These are phyloP conservation scores for Linum lewisii DNA, from an alignment of 345 rosid genomes.

Conservation along the genomic window DNA sequence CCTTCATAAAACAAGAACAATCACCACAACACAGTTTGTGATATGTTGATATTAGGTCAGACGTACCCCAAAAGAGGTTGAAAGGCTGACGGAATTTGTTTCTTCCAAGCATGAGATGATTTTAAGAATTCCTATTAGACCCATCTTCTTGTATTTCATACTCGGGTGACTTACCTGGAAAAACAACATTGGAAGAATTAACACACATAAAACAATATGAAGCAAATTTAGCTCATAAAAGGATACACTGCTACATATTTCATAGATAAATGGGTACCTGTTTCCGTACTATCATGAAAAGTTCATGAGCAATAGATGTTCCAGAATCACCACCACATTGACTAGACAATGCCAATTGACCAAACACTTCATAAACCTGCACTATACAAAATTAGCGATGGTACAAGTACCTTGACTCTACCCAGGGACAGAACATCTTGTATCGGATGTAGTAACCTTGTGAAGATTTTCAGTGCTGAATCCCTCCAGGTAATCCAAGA, in stretches of 20 bases:
- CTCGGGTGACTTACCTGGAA: slow-evolving; percentile 65
- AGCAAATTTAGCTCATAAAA: background rate
- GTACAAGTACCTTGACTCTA: background rate
- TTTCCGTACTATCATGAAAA: slow-evolving; percentile 66
- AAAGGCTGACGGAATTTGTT: slow-evolving; percentile 26
- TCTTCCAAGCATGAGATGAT: slow-evolving; percentile 58
- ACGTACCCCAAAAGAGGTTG: slow-evolving; percentile 42
- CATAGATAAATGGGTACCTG: slow-evolving; percentile 40
- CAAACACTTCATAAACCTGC: slow-evolving; percentile 80
- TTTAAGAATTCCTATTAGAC: slow-evolving; percentile 63
- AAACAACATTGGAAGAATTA: slow-evolving; percentile 6
- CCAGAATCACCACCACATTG: slow-evolving; percentile 32
- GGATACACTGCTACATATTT: background rate
- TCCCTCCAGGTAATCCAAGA: slow-evolving; percentile 86
- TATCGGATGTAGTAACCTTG: slow-evolving; percentile 36
- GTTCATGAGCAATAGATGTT: slow-evolving; percentile 64
- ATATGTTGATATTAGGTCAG: slow-evolving; percentile 7
- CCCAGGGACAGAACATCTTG: slow-evolving; percentile 8
- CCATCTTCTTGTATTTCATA: slow-evolving; percentile 79
- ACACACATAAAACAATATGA: background rate
- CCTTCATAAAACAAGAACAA: no score
- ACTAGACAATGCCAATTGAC: slow-evolving; percentile 45
- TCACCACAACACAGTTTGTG: background rate
- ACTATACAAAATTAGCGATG: slow-evolving; percentile 11
- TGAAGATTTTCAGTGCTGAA: slow-evolving; percentile 57